Conservation (phyloP, 164 flowering plant genomes). For the Stephania japonica region DNA sequence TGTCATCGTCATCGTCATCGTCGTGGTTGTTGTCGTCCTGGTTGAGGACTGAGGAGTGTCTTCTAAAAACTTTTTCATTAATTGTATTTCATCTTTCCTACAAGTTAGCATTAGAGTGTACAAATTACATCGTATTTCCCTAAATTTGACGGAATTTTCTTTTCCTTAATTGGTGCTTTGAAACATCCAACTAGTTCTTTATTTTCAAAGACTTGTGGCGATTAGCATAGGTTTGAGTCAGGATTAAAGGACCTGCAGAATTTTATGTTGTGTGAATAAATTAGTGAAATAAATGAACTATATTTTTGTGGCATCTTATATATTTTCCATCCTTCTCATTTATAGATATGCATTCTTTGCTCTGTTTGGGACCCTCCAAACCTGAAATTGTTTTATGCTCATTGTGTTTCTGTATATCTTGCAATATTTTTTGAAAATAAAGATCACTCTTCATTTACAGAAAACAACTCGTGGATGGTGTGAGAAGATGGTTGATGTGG, state of each 20-base stretch:
- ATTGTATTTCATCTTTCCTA: too few relatives aligned
- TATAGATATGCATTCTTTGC: background rate
- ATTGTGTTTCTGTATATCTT: background rate
- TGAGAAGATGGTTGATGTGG: constrained; percentile 91
- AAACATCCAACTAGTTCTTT: too few relatives aligned
- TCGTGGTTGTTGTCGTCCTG: too few relatives aligned
- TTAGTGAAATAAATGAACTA: background rate
- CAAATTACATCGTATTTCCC: too few relatives aligned
- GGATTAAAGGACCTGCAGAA: background rate
- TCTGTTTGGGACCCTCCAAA: background rate
- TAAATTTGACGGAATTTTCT: too few relatives aligned
- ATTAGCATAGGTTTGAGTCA: background rate
- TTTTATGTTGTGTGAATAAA: background rate
- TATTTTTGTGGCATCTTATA: background rate
- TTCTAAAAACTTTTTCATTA: too few relatives aligned
- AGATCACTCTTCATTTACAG: constrained; percentile 30
- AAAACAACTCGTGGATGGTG: constrained; percentile 90
- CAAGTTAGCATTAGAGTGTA: too few relatives aligned
- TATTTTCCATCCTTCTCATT: background rate
- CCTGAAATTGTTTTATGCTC: background rate
- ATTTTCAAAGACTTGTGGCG: background rate
- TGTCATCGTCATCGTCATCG: too few relatives aligned
- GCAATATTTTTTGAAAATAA: background rate
- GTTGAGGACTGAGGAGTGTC: too few relatives aligned
- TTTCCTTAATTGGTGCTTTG: too few relatives aligned